Conservation (phyloP, 1,284 basidiomycete genomes). For the Irpex lacteus region DNA sequence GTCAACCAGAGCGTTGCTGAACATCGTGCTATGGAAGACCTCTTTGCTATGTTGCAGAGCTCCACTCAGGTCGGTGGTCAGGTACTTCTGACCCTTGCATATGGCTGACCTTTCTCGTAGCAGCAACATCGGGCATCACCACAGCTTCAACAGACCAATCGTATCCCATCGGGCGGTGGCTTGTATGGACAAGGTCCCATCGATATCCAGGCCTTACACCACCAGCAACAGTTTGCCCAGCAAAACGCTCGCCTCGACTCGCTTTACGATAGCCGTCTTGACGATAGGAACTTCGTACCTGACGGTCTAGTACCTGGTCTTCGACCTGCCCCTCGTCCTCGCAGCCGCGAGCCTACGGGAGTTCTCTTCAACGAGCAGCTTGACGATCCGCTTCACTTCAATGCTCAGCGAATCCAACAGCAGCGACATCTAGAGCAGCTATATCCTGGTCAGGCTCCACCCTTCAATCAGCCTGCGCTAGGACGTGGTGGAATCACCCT, state of each 20-base stretch:
- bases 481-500: constrained; percentile 49
- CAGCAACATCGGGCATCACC: constrained; percentile 31
- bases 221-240: constrained; percentile 34
- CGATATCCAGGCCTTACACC: constrained; percentile 29
- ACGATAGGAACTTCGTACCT: constrained; percentile 75
- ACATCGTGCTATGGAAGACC: constrained; percentile 66
- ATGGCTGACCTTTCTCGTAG: not conserved
- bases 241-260: constrained; percentile 53
- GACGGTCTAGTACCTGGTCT: constrained; percentile 83
- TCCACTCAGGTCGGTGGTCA: constrained; percentile 53
- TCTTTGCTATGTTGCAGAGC: constrained; percentile 70
- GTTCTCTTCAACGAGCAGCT: constrained; percentile 55
- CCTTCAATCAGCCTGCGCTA: constrained; percentile 46
- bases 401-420: constrained; percentile 51
- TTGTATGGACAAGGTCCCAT: constrained; percentile 28
- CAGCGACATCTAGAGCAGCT: constrained; percentile 52
- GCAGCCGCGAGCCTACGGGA: constrained; percentile 52
- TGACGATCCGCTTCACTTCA: constrained; percentile 63
- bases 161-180: constrained; percentile 24
- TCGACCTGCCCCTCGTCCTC: constrained; percentile 54
- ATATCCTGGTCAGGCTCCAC: constrained; percentile 48
- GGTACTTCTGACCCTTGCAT: not conserved
- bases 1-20: constrained; percentile 40
- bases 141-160: constrained; percentile 23
- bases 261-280: constrained; percentile 66